Evolutionary conservation across 768 basidiomycete species (phyloP), one percentile per base, ranked within the genome.

Genomic region (Lentinula raphanica): DNA sequence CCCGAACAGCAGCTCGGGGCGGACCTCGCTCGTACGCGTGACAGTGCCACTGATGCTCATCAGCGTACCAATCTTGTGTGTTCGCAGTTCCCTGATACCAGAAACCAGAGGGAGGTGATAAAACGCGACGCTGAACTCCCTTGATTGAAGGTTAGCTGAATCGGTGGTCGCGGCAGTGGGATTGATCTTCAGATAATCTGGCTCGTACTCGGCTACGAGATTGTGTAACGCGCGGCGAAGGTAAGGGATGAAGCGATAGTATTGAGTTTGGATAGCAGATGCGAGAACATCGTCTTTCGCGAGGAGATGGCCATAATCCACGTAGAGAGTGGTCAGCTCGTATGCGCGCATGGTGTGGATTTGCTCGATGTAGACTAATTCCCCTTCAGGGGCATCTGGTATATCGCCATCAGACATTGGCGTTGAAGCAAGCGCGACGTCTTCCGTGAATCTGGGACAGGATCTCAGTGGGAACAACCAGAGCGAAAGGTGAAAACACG

Each of bases 11-110:
- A 99, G 73, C 72, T 98, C 97, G 1, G 97, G 97, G 29, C 97
- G 80, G 45, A 99, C 97, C 76, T 99, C 97, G 64, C 92, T 94
- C 3, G 97, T 99, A 54, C 97, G 82, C 1, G 97, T 98, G 36
- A 98, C 96, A 0, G 97, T 99, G 15, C 97, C 97, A 63, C 90
- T 91, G 72, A 99, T 96, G 67, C 90, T 88, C 83, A 95, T 88
- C 59, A 99, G 76, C 2, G 90, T 92, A 19, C 97, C 97, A 59
- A 98, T 97, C 71, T 89, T 90, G 63, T 93, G 92, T 44, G 94
- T 98, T 65, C 89, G 80, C 31, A 99, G 77, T 64, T 96, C 92
- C 15, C 97, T 89, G 58, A 99, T 99, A 5, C 94, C 94, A 46
- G 92, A 93, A 13, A 95, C 92, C 36, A 99, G 77, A 11, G 94